phyloP scores from a whole-genome alignment of 345 rosid species.

The Trapa incisa region DNA sequence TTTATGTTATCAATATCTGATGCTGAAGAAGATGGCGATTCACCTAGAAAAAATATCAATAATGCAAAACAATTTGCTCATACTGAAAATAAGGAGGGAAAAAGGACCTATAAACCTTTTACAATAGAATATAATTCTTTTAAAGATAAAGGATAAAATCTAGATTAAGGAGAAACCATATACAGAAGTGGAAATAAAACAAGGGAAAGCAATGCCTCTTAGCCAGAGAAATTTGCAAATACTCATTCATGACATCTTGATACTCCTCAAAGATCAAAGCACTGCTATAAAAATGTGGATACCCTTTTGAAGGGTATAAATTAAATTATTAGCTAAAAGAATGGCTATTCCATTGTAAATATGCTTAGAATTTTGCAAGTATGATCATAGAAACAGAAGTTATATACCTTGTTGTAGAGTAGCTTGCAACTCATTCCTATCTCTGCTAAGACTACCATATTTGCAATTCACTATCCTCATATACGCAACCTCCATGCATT shows the following conservation, averaged over 20 bases:
- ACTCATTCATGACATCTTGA: neutral
- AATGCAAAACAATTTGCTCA: neutral
- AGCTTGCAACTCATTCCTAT: conserved; percentile 43
- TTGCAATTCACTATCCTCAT: conserved; percentile 49
- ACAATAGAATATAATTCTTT: too few species aligned
- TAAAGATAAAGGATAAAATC: neutral
- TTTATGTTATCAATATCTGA: conserved; percentile 72
- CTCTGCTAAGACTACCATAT: conserved; percentile 30
- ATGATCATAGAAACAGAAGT: neutral
- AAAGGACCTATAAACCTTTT: too few species aligned
- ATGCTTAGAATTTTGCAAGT: neutral
- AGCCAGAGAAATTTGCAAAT: neutral
- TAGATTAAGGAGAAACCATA: neutral
- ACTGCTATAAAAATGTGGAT: neutral
- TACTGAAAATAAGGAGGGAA: neutral
- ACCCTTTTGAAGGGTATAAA: neutral
- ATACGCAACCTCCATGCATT: conserved; percentile 73
- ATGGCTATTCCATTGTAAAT: neutral
- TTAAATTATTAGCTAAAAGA: neutral
- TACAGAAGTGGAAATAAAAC: neutral
- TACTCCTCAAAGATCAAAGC: neutral
- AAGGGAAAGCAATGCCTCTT: neutral
- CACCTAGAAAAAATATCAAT: conserved; percentile 41
- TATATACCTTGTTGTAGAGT: conserved; percentile 43
- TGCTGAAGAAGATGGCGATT: conserved; percentile 82